Base-by-base conservation (phyloP, 768 basidiomycete species). In the Macrolepiota albuminosa region DNA sequence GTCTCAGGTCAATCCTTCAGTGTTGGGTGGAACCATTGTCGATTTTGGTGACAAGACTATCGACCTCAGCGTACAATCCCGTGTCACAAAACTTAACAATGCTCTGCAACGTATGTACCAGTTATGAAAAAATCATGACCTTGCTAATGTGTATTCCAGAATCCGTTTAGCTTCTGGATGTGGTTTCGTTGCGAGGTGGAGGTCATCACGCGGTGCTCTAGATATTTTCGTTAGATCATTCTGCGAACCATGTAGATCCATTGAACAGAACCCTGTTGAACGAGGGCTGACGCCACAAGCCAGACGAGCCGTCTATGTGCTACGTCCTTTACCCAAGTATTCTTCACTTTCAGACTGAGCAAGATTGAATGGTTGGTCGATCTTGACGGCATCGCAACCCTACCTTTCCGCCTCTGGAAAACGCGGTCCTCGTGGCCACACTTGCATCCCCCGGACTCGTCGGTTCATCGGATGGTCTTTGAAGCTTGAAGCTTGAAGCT, bases 41-140 rank as follows among this genome's bases (percentile, higher is more conserved):
- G 97, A 99, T 77, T 94, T 99, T 70, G 96, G 95, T 63, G 97
- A 98, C 81, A 96, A 96, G 81, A 94, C 93, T 56, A 90, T 99
- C 68, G 97, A 99, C 77, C 83, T 98, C 60, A 95, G 93, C 67
- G 95, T 96, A 58, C 88, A 87, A 52, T 93, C 93, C 37, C 91
- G 93, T 57, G 93, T 98, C 68, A 96, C 88, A 72, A 96, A 95
- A 76, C 85, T 98, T 71, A 98, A 98, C 83, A 85, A 84, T 65
- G 82, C 89, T 69, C 79, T 98, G 54, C 84, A 89, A 71, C 86
- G 94, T 93, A 74, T 64, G 91, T 53, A n/a, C 31, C 18, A 6
- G 78, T 48, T 45, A 52, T 31, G 59, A 34, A 36, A 46, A 24
- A 26, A 21, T 9, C 29, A 6, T 10, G 43, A 31, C 5, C 6